phyloP scores from a whole-genome alignment of 1,284 basidiomycete species.

The Coniferiporia sulphurascens region DNA sequence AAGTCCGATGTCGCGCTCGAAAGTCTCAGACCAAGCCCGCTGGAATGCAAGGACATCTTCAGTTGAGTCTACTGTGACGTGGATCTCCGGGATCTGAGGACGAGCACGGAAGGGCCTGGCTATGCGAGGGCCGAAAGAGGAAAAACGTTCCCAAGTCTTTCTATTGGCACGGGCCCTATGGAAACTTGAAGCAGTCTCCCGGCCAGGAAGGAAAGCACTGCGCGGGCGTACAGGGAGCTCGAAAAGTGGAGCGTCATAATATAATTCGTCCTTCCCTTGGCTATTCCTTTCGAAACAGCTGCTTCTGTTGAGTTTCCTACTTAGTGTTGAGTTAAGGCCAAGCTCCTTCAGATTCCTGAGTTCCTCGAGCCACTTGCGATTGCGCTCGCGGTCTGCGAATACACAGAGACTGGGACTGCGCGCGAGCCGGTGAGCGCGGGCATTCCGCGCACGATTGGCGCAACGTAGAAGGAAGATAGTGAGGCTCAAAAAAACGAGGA shows the following conservation, averaged over 20 bases:
- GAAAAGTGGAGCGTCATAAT: background rate
- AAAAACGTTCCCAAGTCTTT: background rate
- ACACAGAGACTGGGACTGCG: background rate
- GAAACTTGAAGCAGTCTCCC: background rate
- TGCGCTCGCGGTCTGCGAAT: constrained; percentile 1
- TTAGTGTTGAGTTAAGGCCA: background rate
- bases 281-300: background rate
- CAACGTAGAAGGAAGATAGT: background rate
- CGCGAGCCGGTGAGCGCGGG: background rate
- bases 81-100: background rate
- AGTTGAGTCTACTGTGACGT: background rate
- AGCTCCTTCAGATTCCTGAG: background rate
- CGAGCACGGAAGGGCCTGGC: background rate
- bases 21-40: background rate
- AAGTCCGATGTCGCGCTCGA: constrained; percentile 1
- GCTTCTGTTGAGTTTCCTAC: background rate
- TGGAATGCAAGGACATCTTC: background rate
- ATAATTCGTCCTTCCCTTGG: background rate
- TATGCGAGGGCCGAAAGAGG: background rate
- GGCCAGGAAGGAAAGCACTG: background rate
- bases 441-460: background rate
- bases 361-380: constrained; percentile 1
- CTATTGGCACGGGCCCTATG: background rate
- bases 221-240: background rate
- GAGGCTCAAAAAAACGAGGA: background rate